Conservation (phyloP, 2,329 filamentous ascomycete species). For the Chrysosporium keratinophilum region DNA sequence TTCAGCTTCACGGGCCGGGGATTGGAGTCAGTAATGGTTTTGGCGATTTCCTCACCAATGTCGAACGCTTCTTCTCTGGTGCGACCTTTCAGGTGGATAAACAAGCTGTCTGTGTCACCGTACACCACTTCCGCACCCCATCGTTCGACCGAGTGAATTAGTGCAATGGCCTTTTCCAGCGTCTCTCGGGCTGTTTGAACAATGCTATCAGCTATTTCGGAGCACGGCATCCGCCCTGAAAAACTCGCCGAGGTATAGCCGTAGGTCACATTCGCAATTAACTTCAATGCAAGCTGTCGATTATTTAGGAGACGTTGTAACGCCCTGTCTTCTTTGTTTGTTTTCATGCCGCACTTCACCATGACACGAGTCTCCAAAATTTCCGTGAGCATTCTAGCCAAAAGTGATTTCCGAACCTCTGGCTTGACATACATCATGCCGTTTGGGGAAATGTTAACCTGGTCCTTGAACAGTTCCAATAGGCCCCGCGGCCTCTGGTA, state of each 20-base stretch:
- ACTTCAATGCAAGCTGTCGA: conserved; percentile 81
- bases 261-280: conserved; percentile 98
- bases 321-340: conserved; percentile 75
- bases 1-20: conserved; percentile 89
- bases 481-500: conserved; percentile 68
- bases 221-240: conserved; percentile 94
- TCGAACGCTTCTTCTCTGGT: conserved; percentile 81
- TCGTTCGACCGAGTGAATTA: conserved; percentile 74
- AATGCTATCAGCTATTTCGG: conserved; percentile 95
- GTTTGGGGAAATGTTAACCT: conserved; percentile 89
- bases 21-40: conserved; percentile 77
- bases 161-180: conserved; percentile 80
- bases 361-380: conserved; percentile 93
- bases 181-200: conserved; percentile 94
- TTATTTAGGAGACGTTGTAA: conserved; percentile 86
- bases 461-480: conserved; percentile 65
- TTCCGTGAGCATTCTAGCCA: conserved; percentile 94
- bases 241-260: conserved; percentile 96
- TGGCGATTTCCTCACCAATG: conserved; percentile 84
- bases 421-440: conserved; percentile 91
- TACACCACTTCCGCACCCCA: conserved; percentile 98
- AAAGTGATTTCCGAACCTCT: conserved; percentile 73
- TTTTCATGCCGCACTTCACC: conserved; percentile 96
- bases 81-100: conserved; percentile 77
- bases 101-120: conserved; percentile 92